These are phyloP conservation scores for Malassezia slooffiae DNA, from an alignment of 1,284 basidiomycete species.

Conservation along the genomic window DNA sequence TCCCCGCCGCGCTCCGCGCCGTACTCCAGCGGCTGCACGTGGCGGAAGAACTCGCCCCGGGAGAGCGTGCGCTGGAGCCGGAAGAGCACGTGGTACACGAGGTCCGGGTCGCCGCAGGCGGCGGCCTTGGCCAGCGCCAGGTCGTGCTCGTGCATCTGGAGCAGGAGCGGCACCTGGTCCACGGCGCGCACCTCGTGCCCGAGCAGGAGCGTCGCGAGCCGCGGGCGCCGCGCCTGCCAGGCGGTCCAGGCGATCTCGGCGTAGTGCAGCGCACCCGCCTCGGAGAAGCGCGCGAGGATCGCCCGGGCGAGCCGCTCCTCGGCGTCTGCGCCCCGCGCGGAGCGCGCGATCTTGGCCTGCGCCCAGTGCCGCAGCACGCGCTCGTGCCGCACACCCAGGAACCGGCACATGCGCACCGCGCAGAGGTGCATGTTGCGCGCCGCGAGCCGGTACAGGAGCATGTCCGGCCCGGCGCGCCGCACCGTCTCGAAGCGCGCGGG, in stretches of 20 bases:
- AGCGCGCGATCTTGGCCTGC: constrained; percentile 67
- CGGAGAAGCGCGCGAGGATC: constrained; percentile 12
- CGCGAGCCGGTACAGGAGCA: constrained; percentile 71
- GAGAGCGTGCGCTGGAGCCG: constrained; percentile 60
- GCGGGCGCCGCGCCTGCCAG: constrained; percentile 76
- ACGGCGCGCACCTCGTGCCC: constrained; percentile 79
- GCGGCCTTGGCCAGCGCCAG: constrained; percentile 80
- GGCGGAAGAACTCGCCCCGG: constrained; percentile 83
- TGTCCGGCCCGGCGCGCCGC: constrained; percentile 22
- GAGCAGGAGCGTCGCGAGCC: constrained; percentile 81
- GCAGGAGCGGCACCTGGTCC: constrained; percentile 81
- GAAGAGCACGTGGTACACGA: constrained; percentile 48
- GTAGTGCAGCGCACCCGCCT: constrained; percentile 58
- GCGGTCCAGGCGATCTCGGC: constrained; percentile 88
- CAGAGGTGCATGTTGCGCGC: constrained; percentile 80
- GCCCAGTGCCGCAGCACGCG: constrained; percentile 92
- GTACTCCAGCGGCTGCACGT: constrained; percentile 60
- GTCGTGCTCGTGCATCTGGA: constrained; percentile 87
- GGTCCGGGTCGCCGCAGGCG: constrained; percentile 86
- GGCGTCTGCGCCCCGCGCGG: constrained; percentile 14
- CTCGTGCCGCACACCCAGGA: constrained; percentile 70
- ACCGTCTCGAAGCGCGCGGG: constrained; percentile 84
- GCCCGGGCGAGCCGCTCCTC: constrained; percentile 58
- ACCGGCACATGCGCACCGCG: constrained; percentile 78
- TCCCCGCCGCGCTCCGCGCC: background rate